Evolutionary conservation across 2,329 filamentous ascomycete species (phyloP), one percentile per base, ranked within the genome.

Genomic region (Beauveria medogensis): DNA sequence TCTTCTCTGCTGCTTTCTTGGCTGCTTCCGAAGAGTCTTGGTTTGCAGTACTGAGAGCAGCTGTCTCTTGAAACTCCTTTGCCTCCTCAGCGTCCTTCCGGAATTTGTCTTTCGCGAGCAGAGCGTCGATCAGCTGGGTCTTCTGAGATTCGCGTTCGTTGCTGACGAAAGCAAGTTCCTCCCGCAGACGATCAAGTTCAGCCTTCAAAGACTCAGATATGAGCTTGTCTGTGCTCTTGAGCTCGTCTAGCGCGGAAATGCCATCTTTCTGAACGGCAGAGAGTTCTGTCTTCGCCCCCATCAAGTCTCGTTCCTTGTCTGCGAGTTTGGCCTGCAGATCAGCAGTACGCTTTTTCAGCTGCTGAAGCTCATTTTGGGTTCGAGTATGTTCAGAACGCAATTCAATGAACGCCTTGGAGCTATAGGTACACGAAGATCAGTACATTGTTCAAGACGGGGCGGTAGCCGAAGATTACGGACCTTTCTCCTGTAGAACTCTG

Each of bases 61-160:
- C 65, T 64, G 68, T 65, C 44, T 76, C 77, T 66, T 77, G 74
- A 59, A 77, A 63, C 64, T 79, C 77, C 59, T 70, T 76, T 59
- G 71, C 71, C 55, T 78, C 76, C 64, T 83, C 81, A 41, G 79
- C 72, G 62, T 82, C 77, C 69, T 82, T 82, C 59, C 81, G 78
- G 59, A 85, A 74, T 70, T 81, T 80, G 63, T 87, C 83, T 69
- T 86, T 86, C 64, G 80, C 78, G 51, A 87, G 75, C 20, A 87
- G 75, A 50, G 82, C 80, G 46, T 83, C 78, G 65, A 87, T 78
- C 26, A 87, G 77, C 68, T 87, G 83, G 52, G 78, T 78, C 71
- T 84, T 82, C 67, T 83, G 79, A 63, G 80, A 76, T 58, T 86
- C 82, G 55, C 78, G 75, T 69, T 86, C 82, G 59, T 77, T 74